Base-by-base conservation (phyloP, 805 yeast species). In the Spathaspora girioi region DNA sequence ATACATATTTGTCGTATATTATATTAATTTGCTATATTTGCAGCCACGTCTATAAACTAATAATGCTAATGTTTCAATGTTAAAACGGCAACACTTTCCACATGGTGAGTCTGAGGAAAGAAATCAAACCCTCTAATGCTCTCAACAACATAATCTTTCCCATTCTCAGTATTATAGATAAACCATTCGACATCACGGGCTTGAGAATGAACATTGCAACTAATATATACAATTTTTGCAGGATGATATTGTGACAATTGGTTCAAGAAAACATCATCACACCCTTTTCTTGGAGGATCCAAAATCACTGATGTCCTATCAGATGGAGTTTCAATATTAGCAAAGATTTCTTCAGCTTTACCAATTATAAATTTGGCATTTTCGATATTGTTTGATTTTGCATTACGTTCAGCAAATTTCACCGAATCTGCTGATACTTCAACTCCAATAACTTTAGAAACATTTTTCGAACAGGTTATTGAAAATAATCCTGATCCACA, bases 201-300 rank as follows among this genome's bases (percentile, higher is more conserved):
- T 69, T 94, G 99, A 17, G 97, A 89, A 71, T 93, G 97, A 46
- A 94, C 99, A 64, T 94, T 94, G 76, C 99, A 94, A 55, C 97
- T 89, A 51, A 94, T 88, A 70, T 94, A 94, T n/a, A 94, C 96
- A 50, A 94, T 83, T 59, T 84, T 84, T 14, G 87, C 87, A 2
- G 99, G 98, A 55, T 80, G 76, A 69, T 88, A 94, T 18, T 77
- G 89, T 18, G 94, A 80, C 51, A 94, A 75, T 71, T 94, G 99
- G 57, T 86, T 83, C 68, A 94, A 75, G 64, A 94, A 94, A 9
- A 83, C 82, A 48, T 84, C 87, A 67, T 92, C 97, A 68, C 98
- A 93, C 1, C 99, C 99, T 68, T 93, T 94, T 67, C 99, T 83
- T 43, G 98, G 97, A 3, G 99, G 99, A 68, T 94, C 99, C 61